These are phyloP conservation scores for Colletotrichum filicis DNA, from an alignment of 2,329 filamentous ascomycete species.

Conservation along the genomic window DNA sequence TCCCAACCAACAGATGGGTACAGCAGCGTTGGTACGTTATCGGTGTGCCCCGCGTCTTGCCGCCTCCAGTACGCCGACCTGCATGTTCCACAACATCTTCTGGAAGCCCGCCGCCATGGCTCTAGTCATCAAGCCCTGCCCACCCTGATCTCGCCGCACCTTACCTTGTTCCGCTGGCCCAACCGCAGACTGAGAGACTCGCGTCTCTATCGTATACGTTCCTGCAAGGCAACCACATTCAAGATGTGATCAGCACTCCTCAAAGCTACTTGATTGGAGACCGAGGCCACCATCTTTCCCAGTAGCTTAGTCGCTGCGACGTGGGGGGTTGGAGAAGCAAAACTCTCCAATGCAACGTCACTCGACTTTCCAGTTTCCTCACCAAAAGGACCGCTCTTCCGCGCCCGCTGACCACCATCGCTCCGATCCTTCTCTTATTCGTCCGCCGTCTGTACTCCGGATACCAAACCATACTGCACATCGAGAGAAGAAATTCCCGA, in stretches of 20 bases:
- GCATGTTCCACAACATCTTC: constrained; percentile 24
- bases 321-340: constrained; percentile 29
- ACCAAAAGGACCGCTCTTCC: neutral
- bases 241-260: neutral
- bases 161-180: constrained; percentile 2
- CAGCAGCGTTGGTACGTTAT: constrained; percentile 9
- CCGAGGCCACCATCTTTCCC: constrained; percentile 16
- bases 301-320: constrained; percentile 3
- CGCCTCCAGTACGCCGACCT: neutral
- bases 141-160: constrained; percentile 22
- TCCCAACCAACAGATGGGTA: neutral
- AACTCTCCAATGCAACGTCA: constrained; percentile 28
- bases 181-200: constrained; percentile 9
- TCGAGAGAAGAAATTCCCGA: neutral
- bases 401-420: neutral
- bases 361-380: neutral
- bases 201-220: neutral
- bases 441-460: neutral
- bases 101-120: constrained; percentile 17
- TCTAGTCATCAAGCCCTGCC: neutral
- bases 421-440: neutral
- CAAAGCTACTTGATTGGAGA: constrained; percentile 9
- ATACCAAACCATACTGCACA: neutral
- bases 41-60: neutral
- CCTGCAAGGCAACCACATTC: constrained; percentile 13